Evolutionary conservation across 345 rosid genomes (phyloP).

Genomic region (Camelina sativa): DNA sequence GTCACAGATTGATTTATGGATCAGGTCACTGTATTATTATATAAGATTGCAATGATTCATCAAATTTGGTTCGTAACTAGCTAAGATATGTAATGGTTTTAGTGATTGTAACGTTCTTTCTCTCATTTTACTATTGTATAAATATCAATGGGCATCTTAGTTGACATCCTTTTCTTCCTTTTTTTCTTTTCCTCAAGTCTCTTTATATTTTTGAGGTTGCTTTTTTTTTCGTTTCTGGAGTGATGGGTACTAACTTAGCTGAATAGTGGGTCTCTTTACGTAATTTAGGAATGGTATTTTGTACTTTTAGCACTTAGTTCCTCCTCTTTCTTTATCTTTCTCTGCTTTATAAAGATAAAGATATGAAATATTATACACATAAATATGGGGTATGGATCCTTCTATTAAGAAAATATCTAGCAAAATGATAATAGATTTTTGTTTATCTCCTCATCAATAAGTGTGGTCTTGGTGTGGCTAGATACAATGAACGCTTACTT

Average conservation of each 20-base stretch:
- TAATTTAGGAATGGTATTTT: slow-evolving; percentile 49
- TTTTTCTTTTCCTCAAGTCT: not conserved
- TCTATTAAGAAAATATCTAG: slow-evolving; percentile 33
- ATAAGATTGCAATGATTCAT: slow-evolving; percentile 1
- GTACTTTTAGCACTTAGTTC: slow-evolving; percentile 52
- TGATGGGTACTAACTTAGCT: slow-evolving; percentile 43
- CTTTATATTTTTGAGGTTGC: slow-evolving; percentile 1
- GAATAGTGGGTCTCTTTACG: slow-evolving; percentile 42
- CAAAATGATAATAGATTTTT: slow-evolving; percentile 3
- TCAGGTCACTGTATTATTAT: slow-evolving; percentile 7
- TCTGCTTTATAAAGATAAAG: slow-evolving; percentile 39
- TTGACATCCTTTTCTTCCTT: slow-evolving; percentile 8
- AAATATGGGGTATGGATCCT: slow-evolving; percentile 22
- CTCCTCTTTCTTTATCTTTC: slow-evolving; percentile 6
- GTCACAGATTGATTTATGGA: not conserved
- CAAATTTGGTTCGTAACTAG: not conserved
- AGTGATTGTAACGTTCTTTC: not conserved
- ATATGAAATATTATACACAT: slow-evolving; percentile 12
- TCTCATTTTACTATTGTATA: not conserved
- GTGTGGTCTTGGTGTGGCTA: slow-evolving; percentile 47
- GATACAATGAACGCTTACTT: slow-evolving; percentile 62
- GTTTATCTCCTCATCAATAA: slow-evolving; percentile 26
- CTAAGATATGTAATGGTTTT: not conserved
- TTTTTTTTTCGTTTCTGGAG: slow-evolving; percentile 53
- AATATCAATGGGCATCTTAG: not conserved